Conservation (phyloP, 1,139 yeast genomes). For the Pichia sp. region DNA sequence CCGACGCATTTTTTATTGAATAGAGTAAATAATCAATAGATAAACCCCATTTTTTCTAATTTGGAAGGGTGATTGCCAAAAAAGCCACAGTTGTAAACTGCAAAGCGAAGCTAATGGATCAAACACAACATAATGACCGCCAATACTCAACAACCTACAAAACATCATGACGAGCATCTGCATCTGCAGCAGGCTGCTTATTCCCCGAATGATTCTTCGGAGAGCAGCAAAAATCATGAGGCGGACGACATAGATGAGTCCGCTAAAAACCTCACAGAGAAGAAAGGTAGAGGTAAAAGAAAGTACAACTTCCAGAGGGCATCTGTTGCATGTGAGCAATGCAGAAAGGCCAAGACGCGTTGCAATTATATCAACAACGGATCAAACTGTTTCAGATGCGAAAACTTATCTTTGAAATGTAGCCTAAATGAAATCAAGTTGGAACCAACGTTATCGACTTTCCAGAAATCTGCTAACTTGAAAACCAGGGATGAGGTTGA, state of each 20-base stretch:
- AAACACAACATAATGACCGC: neutral
- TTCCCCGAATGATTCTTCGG: neutral
- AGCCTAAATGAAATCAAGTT: constrained; percentile 16
- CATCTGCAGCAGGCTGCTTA: neutral
- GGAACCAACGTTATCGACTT: constrained; percentile 11
- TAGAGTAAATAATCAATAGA: no score
- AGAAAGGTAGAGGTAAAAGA: constrained; percentile 8
- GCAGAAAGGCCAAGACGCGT: constrained; percentile 27
- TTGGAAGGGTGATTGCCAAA: neutral
- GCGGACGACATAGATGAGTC: neutral
- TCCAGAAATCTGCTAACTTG: constrained; percentile 15
- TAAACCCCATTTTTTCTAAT: neutral
- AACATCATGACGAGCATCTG: neutral
- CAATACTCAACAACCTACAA: neutral
- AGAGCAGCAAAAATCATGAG: neutral
- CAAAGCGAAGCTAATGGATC: neutral
- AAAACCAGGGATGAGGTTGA: constrained; percentile 7
- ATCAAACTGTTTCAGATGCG: constrained; percentile 26
- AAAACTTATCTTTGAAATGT: constrained; percentile 24
- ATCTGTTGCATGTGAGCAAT: constrained; percentile 25
- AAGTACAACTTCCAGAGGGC: constrained; percentile 25
- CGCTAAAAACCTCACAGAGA: neutral
- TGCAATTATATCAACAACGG: constrained; percentile 25
- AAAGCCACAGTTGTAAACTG: neutral
- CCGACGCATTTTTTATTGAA: no score